Base-by-base conservation (phyloP, 2,329 filamentous ascomycete genomes). In the Diplodia sapinea region DNA sequence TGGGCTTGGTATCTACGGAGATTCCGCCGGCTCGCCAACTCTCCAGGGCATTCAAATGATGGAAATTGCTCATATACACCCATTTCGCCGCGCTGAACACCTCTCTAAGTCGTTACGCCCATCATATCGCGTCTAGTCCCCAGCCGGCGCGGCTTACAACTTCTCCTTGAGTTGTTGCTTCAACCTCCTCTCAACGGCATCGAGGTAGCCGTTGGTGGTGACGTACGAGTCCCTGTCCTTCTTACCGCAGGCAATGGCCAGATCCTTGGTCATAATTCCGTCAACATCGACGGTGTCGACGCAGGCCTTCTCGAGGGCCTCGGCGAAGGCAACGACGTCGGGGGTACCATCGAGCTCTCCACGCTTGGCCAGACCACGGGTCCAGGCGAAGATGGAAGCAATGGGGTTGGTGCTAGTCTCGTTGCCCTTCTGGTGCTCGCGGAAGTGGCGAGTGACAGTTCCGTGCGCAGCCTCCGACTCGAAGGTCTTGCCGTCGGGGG, bases 401-500 rank as follows among this genome's bases (percentile, higher is more conserved):
- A 98, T 98, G 70, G 95, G 95, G 89, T 99, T 98, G 73, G 95
- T 99, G 54, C 93, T 97, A 67, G 95, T 99, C 83, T 97, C 93
- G 75, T 90, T 89, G 79, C 95, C 95, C 86, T 97, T 97, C 83
- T 98, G 95, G 87, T 98, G 92, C 85, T 98, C 94, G 79, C 95
- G 93, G 89, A 93, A 98, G 86, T 98, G 95, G 76, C 95, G 92
- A 66, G 95, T 99, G 73, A 99, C 95, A 71, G 95, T 98, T 76
- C 95, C 95, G 87, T 98, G 95, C 72, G 95, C 95, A 71, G 95
- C 95, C 86, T 98, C 95, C 69, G 94, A 93, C 83, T 98, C 95
- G 81, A 96, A 98, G 12, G 94, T 96, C 84, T 95, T 93, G 80
- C 95, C 95, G 80, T 96, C 93, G 67, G 95, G 95, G 68, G 95